phyloP scores from a whole-genome alignment of 257 asterid species.

The Eucommia ulmoides region DNA sequence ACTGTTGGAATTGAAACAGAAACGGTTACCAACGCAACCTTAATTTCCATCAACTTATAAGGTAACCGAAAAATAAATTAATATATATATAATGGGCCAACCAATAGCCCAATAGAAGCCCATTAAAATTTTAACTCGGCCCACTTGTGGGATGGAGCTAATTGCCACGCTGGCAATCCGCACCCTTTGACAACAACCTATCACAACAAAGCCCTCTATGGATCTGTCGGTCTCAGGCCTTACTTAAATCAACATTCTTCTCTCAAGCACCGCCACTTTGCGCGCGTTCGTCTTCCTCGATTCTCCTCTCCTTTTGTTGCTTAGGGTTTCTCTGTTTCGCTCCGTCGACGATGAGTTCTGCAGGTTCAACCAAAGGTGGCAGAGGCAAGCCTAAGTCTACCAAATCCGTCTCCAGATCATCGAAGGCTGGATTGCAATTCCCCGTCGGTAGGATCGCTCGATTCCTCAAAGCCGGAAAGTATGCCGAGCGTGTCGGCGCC shows the following conservation, averaged over 20 bases:
- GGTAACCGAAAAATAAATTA: too few relatives aligned
- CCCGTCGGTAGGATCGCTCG: conserved; percentile 1
- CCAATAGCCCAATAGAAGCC: too few relatives aligned
- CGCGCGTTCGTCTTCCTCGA: not conserved
- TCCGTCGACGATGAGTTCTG: not conserved
- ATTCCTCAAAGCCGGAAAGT: not conserved
- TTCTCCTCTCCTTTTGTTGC: not conserved
- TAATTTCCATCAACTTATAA: too few relatives aligned
- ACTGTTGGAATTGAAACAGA: too few relatives aligned
- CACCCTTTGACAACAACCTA: not conserved
- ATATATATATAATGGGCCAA: too few relatives aligned
- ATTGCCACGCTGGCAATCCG: conserved; percentile 2
- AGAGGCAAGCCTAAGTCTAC: conserved; percentile 1
- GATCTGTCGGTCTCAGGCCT: not conserved
- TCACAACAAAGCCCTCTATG: not conserved
- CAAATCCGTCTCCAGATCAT: not conserved
- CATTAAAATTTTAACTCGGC: too few relatives aligned
- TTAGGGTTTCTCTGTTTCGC: not conserved
- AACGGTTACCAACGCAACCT: too few relatives aligned
- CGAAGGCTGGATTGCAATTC: not conserved
- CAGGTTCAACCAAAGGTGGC: not conserved
- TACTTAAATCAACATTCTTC: not conserved
- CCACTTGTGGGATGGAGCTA: too few relatives aligned
- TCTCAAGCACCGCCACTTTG: not conserved
- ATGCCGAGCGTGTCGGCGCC: too few relatives aligned